These are phyloP conservation scores for Puya raimondii DNA, from an alignment of 176 grass and related monocot genomes.

Conservation along the genomic window DNA sequence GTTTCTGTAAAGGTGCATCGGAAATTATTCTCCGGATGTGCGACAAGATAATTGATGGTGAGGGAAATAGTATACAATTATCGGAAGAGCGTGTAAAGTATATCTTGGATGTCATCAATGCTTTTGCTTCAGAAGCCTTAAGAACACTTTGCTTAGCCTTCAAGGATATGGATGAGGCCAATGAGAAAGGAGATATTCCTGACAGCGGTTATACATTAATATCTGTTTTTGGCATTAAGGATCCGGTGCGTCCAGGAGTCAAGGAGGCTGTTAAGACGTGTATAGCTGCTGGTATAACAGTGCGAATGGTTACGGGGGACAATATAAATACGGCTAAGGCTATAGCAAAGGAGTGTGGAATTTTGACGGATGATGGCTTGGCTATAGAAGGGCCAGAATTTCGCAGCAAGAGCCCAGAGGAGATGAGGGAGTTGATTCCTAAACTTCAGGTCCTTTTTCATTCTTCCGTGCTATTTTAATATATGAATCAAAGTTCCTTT, in stretches of 20 bases:
- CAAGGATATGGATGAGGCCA: conserved; percentile 50
- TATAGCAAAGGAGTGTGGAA: conserved; percentile 94
- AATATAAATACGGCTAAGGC: conserved; percentile 97
- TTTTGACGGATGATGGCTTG: conserved; percentile 64
- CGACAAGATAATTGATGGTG: conserved; percentile 47
- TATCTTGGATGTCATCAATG: conserved; percentile 52
- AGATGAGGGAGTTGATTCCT: conserved; percentile 72
- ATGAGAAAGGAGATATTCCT: conserved; percentile 40
- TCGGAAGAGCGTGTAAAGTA: conserved; percentile 38
- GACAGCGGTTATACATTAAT: conserved; percentile 67
- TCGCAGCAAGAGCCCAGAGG: conserved; percentile 46
- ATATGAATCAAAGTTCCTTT: conserved; percentile 11
- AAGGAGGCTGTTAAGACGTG: conserved; percentile 79
- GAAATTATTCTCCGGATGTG: conserved; percentile 81
- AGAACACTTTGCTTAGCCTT: conserved; percentile 85
- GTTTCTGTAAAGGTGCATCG: conserved; percentile 83
- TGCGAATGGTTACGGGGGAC: conserved; percentile 96
- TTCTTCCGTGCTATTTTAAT: not conserved
- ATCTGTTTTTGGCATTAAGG: conserved; percentile 88
- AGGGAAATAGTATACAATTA: conserved; percentile 47
- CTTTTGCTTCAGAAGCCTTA: conserved; percentile 73
- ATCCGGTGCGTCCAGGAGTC: conserved; percentile 78
- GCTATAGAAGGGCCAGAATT: conserved; percentile 90
- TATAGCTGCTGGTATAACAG: conserved; percentile 60
- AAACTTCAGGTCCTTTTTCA: conserved; percentile 59